Base-by-base conservation (phyloP, 2,329 filamentous ascomycete genomes). In the Metarhizium album region DNA sequence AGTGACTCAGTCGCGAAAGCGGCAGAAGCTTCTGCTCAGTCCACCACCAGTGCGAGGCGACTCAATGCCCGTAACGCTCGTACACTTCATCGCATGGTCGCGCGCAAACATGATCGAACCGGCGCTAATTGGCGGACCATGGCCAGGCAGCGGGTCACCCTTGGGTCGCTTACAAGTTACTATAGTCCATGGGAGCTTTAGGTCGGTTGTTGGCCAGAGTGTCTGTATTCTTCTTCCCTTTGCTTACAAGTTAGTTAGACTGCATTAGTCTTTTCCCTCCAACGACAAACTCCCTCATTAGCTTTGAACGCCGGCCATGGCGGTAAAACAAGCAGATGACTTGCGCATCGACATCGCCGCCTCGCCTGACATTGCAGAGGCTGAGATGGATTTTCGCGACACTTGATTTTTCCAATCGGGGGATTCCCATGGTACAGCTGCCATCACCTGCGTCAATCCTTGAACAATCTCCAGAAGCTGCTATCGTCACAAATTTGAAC, bases 321-420 rank as follows among this genome's bases (percentile, higher is more conserved):
- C 33, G 27, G 35, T 20, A 20, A 22, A 47, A 47, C 33, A 20
- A 14, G 35, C 22, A 35, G 20, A 23, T 47, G n/a, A 16, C 18
- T 23, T 38, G 20, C 33, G 31, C 9, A 33, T 47, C 33, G 31
- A 47, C 4, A 38, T 47, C 46, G 33, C 46, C 35, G 38, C 46
- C 16, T 40, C 40, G 33, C 46, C 46, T 47, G 31, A 47, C 13
- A 38, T 38, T 2, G 14, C 46, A 24, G 6, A 47, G 8, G 9
- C 20, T 23, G 46, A 38, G 18, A 47, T 47, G 22, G 33, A 47
- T 38, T 47, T 47, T 33, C 23, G 33, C 46, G 46, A 47, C 13
- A 47, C 46, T 24, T 47, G 33, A 35, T 47, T 47, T 47, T 47
- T 47, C 33, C 31, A 18, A 33, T 24, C 20, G 4, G 35, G 16